Base-by-base conservation (phyloP, 1,139 yeast genomes). In the Zygoascus meyerae region DNA sequence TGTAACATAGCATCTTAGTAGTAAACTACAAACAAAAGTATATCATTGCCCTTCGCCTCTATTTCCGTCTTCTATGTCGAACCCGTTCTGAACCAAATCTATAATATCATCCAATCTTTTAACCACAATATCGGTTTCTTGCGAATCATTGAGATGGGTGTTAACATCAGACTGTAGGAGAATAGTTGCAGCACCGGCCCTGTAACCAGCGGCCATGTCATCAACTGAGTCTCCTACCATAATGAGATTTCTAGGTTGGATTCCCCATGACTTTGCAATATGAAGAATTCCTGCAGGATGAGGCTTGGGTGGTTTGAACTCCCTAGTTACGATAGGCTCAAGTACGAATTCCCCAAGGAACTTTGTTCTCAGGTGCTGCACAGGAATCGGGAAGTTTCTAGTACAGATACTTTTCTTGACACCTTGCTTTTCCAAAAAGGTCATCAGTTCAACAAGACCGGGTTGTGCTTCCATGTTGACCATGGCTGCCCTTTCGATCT, bases 211-310 rank as follows among this genome's bases (percentile, higher is more conserved):
- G 40, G 58, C 64, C 79, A 81, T 77, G 58, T 81, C 86, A 60
- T 81, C 86, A 34, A 69, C 63, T 0, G 85, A 79, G 57, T 81
- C 86, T 15, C 86, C 86, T 7, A 81, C 82, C 86, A 81, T 81
- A n/a, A 79, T 58, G 28, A 79, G 55, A 38, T 73, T 67, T 17
- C 62, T 54, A 0, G 83, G 74, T 2, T 61, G 55, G 7, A 74
- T 48, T 5, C 40, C 68, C 78, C 82, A 75, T 3, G 58, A 48
- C 14, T 66, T 52, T 2, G 80, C 73, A 17, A 81, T 79, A 52
- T 78, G 75, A 14, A 74, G 60, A 34, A 81, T 60, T 1, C 86
- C 84, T 37, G 73, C 75, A 0, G 85, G 83, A 12, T 75, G 69
- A 1, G 86, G 86, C 57, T 81, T 81, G 9, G 86, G 77, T 0